Evolutionary conservation across 2,329 filamentous ascomycete species (phyloP).

Genomic region (Colletotrichum cordylinicola): DNA sequence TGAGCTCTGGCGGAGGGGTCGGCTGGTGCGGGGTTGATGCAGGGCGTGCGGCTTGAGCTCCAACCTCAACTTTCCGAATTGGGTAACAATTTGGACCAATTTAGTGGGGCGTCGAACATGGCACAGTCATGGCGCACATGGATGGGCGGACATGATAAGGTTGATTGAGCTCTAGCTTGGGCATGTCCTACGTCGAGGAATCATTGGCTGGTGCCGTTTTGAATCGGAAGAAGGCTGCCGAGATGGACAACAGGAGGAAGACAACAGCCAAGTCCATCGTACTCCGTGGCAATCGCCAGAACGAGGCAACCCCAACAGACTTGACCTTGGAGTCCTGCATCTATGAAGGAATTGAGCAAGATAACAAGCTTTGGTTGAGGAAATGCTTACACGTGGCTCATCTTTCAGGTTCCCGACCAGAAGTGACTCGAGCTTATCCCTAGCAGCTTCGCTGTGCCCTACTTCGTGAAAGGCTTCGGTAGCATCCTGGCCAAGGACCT

Average conservation of each 20-base stretch:
- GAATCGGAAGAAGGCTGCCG: neutral
- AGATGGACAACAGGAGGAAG: neutral
- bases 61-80: neutral
- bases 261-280: neutral
- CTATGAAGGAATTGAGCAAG: neutral
- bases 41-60: neutral
- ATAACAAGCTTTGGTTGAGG: rapidly evolving
- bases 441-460: neutral
- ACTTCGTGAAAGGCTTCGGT: neutral
- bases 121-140: neutral
- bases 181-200: neutral
- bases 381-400: neutral
- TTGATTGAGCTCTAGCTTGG: neutral
- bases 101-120: neutral
- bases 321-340: neutral
- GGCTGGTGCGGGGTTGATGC: neutral
- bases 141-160: neutral
- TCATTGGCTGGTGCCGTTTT: neutral
- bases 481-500: neutral
- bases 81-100: neutral
- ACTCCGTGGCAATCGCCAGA: neutral
- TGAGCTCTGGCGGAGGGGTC: neutral
- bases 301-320: neutral
- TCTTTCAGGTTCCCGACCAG: neutral
- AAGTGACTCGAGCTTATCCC: neutral